Conservation (phyloP, 2,329 filamentous ascomycete genomes). For the Orbilia brochopaga region DNA sequence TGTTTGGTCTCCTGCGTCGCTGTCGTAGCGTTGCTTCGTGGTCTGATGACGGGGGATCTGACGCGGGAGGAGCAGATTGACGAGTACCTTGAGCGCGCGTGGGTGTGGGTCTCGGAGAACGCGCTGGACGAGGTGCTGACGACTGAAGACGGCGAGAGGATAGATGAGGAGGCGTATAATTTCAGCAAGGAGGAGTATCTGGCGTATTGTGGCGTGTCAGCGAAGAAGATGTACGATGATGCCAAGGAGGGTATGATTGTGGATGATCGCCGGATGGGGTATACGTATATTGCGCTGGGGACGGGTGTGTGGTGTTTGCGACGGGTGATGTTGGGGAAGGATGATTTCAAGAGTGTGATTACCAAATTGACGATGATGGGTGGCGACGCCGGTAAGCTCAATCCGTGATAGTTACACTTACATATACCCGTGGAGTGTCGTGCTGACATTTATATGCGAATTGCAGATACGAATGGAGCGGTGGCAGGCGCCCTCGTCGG, state of each 20-base stretch:
- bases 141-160: constrained; percentile 53
- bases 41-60: constrained; percentile 61
- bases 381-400: constrained; percentile 59
- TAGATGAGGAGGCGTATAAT: constrained; percentile 51
- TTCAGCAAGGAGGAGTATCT: constrained; percentile 60
- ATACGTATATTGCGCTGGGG: constrained; percentile 65
- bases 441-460: constrained; percentile 3
- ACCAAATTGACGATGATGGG: constrained; percentile 63
- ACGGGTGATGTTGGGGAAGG: constrained; percentile 58
- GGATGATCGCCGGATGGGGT: constrained; percentile 63
- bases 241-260: constrained; percentile 59
- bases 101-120: constrained; percentile 59
- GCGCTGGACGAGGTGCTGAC: constrained; percentile 58
- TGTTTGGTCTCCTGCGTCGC: constrained; percentile 63
- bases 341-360: constrained; percentile 61
- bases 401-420: no score
- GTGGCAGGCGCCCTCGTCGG: constrained; percentile 64
- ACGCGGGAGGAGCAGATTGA: constrained; percentile 59
- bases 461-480: constrained; percentile 63
- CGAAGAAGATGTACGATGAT: constrained; percentile 54
- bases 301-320: constrained; percentile 61
- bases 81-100: constrained; percentile 58
- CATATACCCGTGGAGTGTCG: background rate
- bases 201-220: constrained; percentile 57
- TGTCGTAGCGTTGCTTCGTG: constrained; percentile 61